phyloP scores from a whole-genome alignment of 139 green algal species.

The Coccomyxa sp. region DNA sequence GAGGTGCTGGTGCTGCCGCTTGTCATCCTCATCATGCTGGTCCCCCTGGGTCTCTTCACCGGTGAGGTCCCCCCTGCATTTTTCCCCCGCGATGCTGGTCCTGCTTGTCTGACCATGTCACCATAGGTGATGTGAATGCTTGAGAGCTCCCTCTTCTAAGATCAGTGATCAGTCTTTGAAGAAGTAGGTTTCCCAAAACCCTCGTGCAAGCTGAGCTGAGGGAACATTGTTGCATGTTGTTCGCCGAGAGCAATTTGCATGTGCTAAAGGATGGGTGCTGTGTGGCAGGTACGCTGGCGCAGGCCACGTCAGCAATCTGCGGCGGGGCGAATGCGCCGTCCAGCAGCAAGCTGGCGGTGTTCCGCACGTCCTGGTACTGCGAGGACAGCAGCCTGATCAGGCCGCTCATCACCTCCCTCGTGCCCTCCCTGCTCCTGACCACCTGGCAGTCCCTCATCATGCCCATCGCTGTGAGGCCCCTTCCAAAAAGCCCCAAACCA shows the following conservation, averaged over 20 bases:
- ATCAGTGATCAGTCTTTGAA: no score
- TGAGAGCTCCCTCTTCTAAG: no score
- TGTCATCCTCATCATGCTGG: conserved; percentile 46
- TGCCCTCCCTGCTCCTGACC: conserved; percentile 69
- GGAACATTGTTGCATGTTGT: no score
- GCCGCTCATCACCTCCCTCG: conserved; percentile 61
- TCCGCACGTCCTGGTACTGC: conserved; percentile 54
- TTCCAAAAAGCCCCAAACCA: no score
- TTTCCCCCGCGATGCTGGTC: no score
- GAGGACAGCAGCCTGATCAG: conserved; percentile 24
- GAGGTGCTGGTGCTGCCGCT: conserved; percentile 43
- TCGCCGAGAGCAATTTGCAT: no score
- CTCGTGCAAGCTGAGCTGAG: no score
- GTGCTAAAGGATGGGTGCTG: no score
- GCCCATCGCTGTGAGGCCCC: conserved; percentile 45
- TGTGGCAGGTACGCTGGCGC: conserved; percentile 25
- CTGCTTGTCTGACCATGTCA: no score
- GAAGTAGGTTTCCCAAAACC: no score
- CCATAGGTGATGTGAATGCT: no score
- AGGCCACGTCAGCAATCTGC: conserved; percentile 42
- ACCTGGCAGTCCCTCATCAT: conserved; percentile 80
- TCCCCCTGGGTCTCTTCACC: conserved; percentile 45
- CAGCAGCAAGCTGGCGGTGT: neutral
- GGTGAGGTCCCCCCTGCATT: conserved; percentile 16
- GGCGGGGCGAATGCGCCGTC: conserved; percentile 2